Evolutionary conservation across 768 basidiomycete genomes (phyloP).

Genomic region (Suillus plorans): DNA sequence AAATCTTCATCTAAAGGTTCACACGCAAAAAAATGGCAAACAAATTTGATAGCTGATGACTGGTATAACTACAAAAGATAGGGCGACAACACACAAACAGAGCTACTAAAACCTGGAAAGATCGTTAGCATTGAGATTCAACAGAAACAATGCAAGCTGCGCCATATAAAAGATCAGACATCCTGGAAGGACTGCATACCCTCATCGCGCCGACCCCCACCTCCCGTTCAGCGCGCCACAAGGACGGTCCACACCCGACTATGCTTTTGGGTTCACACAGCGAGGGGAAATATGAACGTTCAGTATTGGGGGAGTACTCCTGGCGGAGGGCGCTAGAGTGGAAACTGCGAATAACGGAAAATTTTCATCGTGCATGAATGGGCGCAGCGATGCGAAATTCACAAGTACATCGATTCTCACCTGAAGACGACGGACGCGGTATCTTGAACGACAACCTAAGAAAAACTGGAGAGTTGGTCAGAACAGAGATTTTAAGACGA

Average conservation of each 20-base stretch:
- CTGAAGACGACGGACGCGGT: not conserved
- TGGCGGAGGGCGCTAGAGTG: conserved; percentile 66
- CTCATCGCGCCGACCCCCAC: conserved; percentile 74
- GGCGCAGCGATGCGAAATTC: conserved; percentile 18
- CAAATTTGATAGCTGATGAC: not conserved
- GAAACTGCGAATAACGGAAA: conserved; percentile 85
- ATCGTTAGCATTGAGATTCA: conserved; percentile 6
- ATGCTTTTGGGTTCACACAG: conserved; percentile 70
- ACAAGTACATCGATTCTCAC: conserved; percentile 25
- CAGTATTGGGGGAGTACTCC: conserved; percentile 73
- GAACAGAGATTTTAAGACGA: conserved; percentile 8
- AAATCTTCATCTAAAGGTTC: not conserved
- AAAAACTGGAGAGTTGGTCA: conserved; percentile 12
- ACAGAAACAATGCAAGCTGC: conserved; percentile 16
- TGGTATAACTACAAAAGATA: not conserved
- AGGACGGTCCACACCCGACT: conserved; percentile 64
- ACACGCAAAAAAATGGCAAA: not conserved
- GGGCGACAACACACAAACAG: conserved; percentile 36
- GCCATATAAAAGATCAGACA: conserved; percentile 61
- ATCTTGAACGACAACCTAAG: not conserved
- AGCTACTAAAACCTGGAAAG: conserved; percentile 9
- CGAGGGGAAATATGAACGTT: conserved; percentile 74
- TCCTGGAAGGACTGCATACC: conserved; percentile 78
- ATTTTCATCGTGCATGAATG: conserved; percentile 48
- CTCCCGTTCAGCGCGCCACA: conserved; percentile 68